phyloP scores from a whole-genome alignment of 1,284 basidiomycete genomes.

The Apiotrichum sp. region DNA sequence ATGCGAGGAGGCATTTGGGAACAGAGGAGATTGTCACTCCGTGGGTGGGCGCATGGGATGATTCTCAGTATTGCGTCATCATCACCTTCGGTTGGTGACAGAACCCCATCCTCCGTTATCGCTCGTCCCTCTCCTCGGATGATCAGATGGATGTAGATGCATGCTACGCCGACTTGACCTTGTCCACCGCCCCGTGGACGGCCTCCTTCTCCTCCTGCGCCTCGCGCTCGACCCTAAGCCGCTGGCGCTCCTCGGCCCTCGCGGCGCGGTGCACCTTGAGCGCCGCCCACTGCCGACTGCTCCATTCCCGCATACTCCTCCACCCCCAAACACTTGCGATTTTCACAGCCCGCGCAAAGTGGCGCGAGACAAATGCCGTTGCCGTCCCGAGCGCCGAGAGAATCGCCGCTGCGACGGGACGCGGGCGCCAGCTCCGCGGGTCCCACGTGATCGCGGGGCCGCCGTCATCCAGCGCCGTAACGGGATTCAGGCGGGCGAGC shows the following conservation, averaged over 20 bases:
- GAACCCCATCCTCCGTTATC: too few species aligned
- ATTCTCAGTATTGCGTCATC: too few species aligned
- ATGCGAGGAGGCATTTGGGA: too few species aligned
- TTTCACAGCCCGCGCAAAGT: background rate
- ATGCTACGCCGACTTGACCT: too few species aligned
- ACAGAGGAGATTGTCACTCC: too few species aligned
- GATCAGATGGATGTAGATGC: too few species aligned
- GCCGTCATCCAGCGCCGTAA: conserved; percentile 6
- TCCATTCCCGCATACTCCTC: background rate
- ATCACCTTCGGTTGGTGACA: too few species aligned
- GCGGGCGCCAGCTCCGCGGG: conserved; percentile 21
- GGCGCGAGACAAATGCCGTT: background rate
- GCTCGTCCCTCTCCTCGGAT: too few species aligned
- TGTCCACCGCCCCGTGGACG: too few species aligned
- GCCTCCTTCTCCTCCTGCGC: background rate
- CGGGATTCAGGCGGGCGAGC: background rate
- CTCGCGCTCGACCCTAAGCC: background rate
- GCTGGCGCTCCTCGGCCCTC: background rate
- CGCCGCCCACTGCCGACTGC: background rate
- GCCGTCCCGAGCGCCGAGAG: background rate
- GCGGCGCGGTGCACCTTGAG: background rate
- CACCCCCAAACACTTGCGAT: background rate
- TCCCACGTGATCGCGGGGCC: conserved; percentile 19
- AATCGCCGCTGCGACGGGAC: background rate
- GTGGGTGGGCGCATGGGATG: too few species aligned